Evolutionary conservation across 305 asterid genomes (phyloP), one percentile per base, ranked within the genome.

Genomic region (Fraxinus nigra): DNA sequence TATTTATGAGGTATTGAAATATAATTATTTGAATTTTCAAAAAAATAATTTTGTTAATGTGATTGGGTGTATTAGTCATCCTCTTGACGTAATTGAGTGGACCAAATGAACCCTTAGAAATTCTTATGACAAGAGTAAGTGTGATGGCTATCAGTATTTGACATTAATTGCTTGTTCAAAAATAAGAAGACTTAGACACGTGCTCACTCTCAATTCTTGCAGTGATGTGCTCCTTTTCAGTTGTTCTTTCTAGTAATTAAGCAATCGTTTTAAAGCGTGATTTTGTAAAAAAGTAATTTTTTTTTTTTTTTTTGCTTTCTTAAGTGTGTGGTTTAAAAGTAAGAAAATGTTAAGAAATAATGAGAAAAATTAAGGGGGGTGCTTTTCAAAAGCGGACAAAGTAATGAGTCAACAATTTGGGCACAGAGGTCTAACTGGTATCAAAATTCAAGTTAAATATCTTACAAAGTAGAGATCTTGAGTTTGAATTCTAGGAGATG

Each of bases 201-300:
- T 63, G 30, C 5, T 26, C 18, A 26, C 14, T 26, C 72, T 24
- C n/a, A 20, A 7, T 56, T 63, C 34, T 24, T 13, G 13, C 10
- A 65, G 30, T 2, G 14, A 24, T 11, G 11, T 7, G 14, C 35
- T 22, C n/a, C n/a, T 3, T 65, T 26, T 26, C 34, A 22, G 10
- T 65, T 65, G 72, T 34, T 11, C 30, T 9, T 65, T 86, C 81
- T 56, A 28, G 79, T 70, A 79, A 69, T 9, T 2, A 4, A 43
- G 54, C 54, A 43, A 43, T 43, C n/a, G 54, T 11, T 43, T 43
- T 13, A 43, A 43, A 11, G 54, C 11, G 54, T 13, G n/a, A 54
- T 54, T n/a, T 1, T n/a, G 22, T 6, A 7, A 54, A 54, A 54
- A 54, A 6, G 7, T 48, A 48, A 48, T 9, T 40, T 40, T 2